These are phyloP conservation scores for Amanita molliuscula DNA, from an alignment of 768 basidiomycete genomes.

Conservation along the genomic window DNA sequence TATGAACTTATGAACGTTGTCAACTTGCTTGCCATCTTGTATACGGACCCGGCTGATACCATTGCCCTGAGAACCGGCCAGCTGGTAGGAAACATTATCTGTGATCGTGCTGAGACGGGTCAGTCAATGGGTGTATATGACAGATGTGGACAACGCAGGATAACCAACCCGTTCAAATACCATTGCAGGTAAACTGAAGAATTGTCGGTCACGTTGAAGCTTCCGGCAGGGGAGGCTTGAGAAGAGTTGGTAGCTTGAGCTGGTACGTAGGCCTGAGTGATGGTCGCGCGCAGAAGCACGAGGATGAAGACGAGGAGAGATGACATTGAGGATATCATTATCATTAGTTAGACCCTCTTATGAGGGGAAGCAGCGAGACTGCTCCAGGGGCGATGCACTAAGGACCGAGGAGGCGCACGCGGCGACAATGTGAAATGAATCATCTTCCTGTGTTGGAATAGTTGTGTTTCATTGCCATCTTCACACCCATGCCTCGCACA, in stretches of 20 bases:
- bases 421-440: background rate
- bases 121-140: slow-evolving; percentile 4
- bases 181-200: slow-evolving; percentile 53
- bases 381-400: background rate
- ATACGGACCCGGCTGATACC: slow-evolving; percentile 44
- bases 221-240: slow-evolving; percentile 25
- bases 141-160: background rate
- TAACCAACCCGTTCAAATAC: slow-evolving; percentile 40
- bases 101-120: slow-evolving; percentile 30
- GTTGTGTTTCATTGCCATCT: background rate
- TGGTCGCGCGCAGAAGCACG: slow-evolving; percentile 11
- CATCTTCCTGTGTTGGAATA: slow-evolving; percentile 1
- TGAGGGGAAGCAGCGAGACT: background rate
- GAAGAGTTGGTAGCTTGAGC: slow-evolving; percentile 66
- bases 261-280: slow-evolving; percentile 49
- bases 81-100: slow-evolving; percentile 50
- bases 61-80: slow-evolving; percentile 36
- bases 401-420: background rate
- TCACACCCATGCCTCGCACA: background rate
- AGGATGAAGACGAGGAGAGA: slow-evolving; percentile 2
- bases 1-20: slow-evolving; percentile 5
- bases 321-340: slow-evolving; percentile 1
- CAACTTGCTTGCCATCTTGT: background rate
- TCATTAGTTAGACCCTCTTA: background rate
- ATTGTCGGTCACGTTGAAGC: slow-evolving; percentile 42